Conservation (phyloP, 257 asterid genomes). For the Solanum sparsipilum region DNA sequence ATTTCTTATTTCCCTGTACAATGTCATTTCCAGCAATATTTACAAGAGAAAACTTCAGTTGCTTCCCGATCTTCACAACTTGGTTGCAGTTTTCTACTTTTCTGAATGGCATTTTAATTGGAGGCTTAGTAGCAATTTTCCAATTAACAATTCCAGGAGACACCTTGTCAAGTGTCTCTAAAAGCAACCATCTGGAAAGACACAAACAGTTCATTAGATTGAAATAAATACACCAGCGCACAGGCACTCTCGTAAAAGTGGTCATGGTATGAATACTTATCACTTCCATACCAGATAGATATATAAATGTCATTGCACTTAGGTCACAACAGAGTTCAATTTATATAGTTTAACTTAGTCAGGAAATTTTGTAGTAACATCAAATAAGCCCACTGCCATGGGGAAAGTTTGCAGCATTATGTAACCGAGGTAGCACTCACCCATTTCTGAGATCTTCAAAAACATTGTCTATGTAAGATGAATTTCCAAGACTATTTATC, state of each 20-base stretch:
- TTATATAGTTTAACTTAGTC: background rate
- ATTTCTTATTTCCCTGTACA: conserved; percentile 92
- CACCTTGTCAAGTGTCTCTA: conserved; percentile 90
- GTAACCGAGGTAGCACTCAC: conserved; percentile 27
- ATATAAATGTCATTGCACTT: background rate
- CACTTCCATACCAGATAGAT: background rate
- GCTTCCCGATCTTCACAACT: conserved; percentile 92
- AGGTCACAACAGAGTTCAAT: background rate
- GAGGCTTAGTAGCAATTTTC: conserved; percentile 92
- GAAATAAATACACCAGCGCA: background rate
- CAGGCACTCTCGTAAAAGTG: background rate
- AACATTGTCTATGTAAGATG: conserved; percentile 77
- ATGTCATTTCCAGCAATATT: conserved; percentile 93
- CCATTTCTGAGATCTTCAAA: conserved; percentile 97
- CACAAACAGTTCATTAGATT: background rate
- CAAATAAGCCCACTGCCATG: background rate
- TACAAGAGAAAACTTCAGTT: conserved; percentile 87
- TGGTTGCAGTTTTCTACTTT: conserved; percentile 97
- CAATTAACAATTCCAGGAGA: conserved; percentile 93
- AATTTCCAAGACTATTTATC: conserved; percentile 81
- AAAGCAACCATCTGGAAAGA: conserved; percentile 74
- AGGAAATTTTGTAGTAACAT: background rate
- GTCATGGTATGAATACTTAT: background rate
- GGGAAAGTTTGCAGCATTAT: background rate
- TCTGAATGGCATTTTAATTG: conserved; percentile 89